Base-by-base conservation (phyloP, 2,329 filamentous ascomycete species). In the Fusarium sp. region DNA sequence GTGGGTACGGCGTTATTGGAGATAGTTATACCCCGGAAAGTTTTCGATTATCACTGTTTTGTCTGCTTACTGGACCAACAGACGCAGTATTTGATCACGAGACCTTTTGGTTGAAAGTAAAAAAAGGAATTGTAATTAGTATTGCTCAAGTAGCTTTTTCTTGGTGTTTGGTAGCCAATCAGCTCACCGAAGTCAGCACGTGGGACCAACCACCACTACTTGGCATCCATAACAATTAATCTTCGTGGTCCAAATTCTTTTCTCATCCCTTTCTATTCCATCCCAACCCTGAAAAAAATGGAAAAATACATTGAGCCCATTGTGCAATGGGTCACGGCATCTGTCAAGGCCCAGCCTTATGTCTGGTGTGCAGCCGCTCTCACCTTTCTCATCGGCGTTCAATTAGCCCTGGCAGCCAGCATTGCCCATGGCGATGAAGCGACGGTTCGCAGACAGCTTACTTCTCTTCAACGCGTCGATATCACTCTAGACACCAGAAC, bases 331-430 rank as follows among this genome's bases (percentile, higher is more conserved):
- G 5, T 58, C 1, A 4, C 27, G 11, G 22, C 51, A 5, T 34
- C 62, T 0, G 15, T 15, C 4, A 65, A 65, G 18, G 4, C 52
- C 11, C 63, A 54, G 2, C 62, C 62, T 8, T 66, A 66, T 5
- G 13, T 49, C 16, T 66, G 62, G 62, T 34, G 62, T 16, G 38
- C 55, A 3, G n/a, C n/a, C 12, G 48, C 55, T 8, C 48, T 66
- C 7, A 55, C 55, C 8, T 55, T 66, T 61, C 63, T 66, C 2
- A 59, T 66, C 4, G 38, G 63, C 6, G 25, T 61, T 5, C 62
- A 66, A 22, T 24, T 66, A 9, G 43, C 49, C 0, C 12, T 66
- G n/a, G 63, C 62, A 6, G 48, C 59, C 4, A 44, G 25, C 1
- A 52, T 66, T 12, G 24, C 45, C 6, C 55, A 66, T 4, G 62